Conservation (phyloP, 257 asterid genomes). For the Voacanga thouarsii region DNA sequence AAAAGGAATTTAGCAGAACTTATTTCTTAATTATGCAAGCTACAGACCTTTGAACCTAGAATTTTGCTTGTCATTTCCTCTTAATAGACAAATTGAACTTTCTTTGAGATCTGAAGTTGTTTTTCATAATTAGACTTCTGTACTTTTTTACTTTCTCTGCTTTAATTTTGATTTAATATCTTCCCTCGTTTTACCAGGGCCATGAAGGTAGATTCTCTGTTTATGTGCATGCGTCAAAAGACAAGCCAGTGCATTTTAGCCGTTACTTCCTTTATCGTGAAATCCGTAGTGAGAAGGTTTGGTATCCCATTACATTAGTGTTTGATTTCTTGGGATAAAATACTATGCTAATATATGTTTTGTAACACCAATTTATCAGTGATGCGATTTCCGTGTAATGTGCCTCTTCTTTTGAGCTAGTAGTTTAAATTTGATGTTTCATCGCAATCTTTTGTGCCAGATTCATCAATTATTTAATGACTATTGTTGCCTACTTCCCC, state of each 20-base stretch:
- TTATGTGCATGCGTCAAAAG: slow-evolving; percentile 95
- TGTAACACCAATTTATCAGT: not conserved
- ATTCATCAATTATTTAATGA: not conserved
- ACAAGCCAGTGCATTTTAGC: slow-evolving; percentile 91
- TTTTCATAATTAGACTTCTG: not conserved
- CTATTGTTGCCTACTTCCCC: not conserved
- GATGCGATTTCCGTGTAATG: not conserved
- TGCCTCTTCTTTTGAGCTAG: slow-evolving; percentile 2
- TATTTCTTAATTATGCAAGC: not conserved
- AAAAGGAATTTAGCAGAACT: not conserved
- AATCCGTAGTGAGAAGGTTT: slow-evolving; percentile 88
- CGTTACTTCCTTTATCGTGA: slow-evolving; percentile 91
- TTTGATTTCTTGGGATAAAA: not conserved
- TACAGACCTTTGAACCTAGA: not conserved
- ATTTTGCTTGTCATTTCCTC: not conserved
- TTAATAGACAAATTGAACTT: too few relatives aligned
- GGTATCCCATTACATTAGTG: slow-evolving; percentile 18
- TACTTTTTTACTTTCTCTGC: not conserved
- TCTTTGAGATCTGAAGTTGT: not conserved
- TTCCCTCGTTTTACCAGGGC: slow-evolving; percentile 51
- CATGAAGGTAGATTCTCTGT: slow-evolving; percentile 96
- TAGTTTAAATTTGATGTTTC: not conserved
- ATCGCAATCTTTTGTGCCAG: not conserved
- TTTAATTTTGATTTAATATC: not conserved
- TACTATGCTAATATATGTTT: not conserved